A percentile compares a stretch with the other conserved stretches of the same genome.
These are phyloP conservation scores for Lodderomyces margitis DNA, from an alignment of 1,139 yeast genomes.

Conservation along the genomic window DNA sequence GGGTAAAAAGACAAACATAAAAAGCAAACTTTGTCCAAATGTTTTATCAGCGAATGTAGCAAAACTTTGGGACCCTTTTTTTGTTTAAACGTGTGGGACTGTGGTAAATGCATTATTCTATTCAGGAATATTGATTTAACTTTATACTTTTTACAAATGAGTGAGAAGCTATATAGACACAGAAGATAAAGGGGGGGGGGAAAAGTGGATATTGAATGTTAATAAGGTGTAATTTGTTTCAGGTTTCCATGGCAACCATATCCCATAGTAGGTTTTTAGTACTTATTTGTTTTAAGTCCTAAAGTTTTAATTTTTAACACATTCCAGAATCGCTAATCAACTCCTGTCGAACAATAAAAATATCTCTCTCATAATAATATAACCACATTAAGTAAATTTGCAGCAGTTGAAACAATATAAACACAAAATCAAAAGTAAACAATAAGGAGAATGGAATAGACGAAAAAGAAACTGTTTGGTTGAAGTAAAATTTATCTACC, in stretches of 20 bases:
- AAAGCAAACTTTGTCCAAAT: neutral
- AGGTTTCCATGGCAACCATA: constrained; percentile 1
- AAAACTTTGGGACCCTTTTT: neutral
- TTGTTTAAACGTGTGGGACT: neutral
- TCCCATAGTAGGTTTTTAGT: too few relatives aligned
- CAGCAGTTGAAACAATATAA: neutral
- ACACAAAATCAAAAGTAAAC: constrained; percentile 1
- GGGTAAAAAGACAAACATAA: constrained; percentile 1
- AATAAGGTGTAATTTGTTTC: neutral
- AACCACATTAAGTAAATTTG: constrained; percentile 2
- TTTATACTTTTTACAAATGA: neutral
- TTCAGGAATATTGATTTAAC: neutral
- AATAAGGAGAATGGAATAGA: neutral
- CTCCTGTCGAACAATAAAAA: neutral
- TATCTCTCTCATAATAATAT: neutral
- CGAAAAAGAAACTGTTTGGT: neutral
- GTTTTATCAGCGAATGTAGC: too few relatives aligned
- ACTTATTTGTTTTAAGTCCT: too few relatives aligned
- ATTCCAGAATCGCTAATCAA: constrained; percentile 1
- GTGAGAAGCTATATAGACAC: too few relatives aligned
- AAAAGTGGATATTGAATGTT: neutral
- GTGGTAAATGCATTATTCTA: neutral
- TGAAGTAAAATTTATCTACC: too few relatives aligned
- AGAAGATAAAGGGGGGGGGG: too few relatives aligned
- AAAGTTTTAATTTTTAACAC: neutral